Percentiles rank a stretch among this genome's conserved stretches.
Conservation (phyloP, 1,284 basidiomycete species). For the Rhizopogon hawkerae region DNA sequence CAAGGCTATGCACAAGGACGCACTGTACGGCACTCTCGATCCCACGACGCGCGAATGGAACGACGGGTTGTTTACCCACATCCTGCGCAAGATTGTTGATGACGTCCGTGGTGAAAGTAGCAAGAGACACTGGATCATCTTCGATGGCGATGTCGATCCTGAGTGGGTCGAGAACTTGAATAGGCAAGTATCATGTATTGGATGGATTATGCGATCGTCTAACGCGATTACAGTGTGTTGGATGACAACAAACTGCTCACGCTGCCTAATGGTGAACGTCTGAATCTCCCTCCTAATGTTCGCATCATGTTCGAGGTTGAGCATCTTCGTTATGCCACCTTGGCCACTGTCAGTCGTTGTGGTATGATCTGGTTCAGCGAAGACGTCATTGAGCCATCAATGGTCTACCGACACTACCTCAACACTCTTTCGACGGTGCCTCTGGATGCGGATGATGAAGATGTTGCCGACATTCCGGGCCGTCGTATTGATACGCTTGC, state of each 20-base stretch:
- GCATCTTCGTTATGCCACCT: conserved; percentile 93
- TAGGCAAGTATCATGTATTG: conserved; percentile 49
- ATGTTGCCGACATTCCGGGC: conserved; percentile 51
- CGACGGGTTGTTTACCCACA: conserved; percentile 97
- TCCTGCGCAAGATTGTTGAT: conserved; percentile 96
- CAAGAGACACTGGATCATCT: conserved; percentile 99
- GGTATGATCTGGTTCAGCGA: conserved; percentile 99
- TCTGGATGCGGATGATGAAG: conserved; percentile 91
- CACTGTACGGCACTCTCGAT: conserved; percentile 94
- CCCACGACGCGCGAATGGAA: conserved; percentile 99
- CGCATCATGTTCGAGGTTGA: conserved; percentile 99
- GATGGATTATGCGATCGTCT: conserved; percentile 5
- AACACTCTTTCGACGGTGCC: conserved; percentile 67
- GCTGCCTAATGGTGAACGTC: conserved; percentile 95
- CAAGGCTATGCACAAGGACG: conserved; percentile 98
- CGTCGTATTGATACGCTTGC: conserved; percentile 49
- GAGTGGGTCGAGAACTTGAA: conserved; percentile 99
- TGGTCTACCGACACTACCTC: conserved; percentile 91
- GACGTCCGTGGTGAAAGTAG: conserved; percentile 96
- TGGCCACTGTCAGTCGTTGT: conserved; percentile 98
- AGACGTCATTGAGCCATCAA: conserved; percentile 82
- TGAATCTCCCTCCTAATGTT: conserved; percentile 94
- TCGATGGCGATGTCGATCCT: conserved; percentile 99
- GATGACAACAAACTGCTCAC: conserved; percentile 99
- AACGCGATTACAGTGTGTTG: conserved; percentile 62